Evolutionary conservation across 2,329 filamentous ascomycete species (phyloP).

Genomic region (Xylaria sp.): DNA sequence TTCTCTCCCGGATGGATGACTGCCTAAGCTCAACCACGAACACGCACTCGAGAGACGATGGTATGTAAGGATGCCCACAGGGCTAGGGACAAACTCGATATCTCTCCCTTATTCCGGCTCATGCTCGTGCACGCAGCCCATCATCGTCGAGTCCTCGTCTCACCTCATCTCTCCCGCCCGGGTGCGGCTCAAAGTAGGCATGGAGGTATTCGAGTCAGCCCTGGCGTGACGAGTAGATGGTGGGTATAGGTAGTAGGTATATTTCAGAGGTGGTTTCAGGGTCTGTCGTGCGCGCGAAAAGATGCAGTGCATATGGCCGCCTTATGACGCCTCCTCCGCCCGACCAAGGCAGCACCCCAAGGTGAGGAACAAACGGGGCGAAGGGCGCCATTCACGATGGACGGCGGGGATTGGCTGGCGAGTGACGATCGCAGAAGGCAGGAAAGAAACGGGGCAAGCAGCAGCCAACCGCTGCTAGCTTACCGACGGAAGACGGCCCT

Average conservation of each 20-base stretch:
- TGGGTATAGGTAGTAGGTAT: neutral
- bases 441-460: conserved; percentile 28
- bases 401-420: conserved; percentile 30
- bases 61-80: conserved; percentile 16
- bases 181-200: conserved; percentile 23
- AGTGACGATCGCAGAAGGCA: conserved; percentile 12
- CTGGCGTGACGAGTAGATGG: conserved; percentile 22
- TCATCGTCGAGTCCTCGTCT: conserved; percentile 23
- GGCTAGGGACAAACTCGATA: conserved; percentile 14
- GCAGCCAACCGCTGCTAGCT: conserved; percentile 32
- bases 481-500: conserved; percentile 22
- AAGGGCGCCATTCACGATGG: conserved; percentile 21
- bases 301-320: conserved; percentile 17
- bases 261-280: conserved; percentile 6
- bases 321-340: conserved; percentile 13
- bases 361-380: conserved; percentile 37
- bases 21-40: conserved; percentile 19
- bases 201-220: conserved; percentile 33
- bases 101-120: conserved; percentile 2
- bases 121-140: neutral
- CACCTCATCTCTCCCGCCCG: conserved; percentile 22
- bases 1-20: conserved; percentile 25
- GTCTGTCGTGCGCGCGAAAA: conserved; percentile 17
- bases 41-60: conserved; percentile 7
- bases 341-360: neutral